Evolutionary conservation across 1,139 yeast species (phyloP), one percentile per base, ranked within the genome.

Genomic region (Trichomonascaceae sp.): DNA sequence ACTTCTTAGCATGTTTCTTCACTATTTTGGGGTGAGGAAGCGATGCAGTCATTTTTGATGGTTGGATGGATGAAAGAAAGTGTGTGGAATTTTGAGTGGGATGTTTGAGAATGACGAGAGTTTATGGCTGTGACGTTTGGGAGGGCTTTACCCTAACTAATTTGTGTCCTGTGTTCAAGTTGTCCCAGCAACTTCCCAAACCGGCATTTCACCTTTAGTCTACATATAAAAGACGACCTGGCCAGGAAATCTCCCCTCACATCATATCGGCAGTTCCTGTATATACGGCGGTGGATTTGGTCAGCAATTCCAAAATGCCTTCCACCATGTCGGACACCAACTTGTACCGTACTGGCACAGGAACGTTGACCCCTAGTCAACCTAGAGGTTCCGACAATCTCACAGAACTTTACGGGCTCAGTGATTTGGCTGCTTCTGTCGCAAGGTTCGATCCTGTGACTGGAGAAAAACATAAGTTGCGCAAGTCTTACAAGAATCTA

Each of bases 1-100:
- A 95, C 85, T 87, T 87, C 77, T 91, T 79, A 53, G 63, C 61
- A 88, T 90, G 95, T 91, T 95, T 95, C 93, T 95, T 95, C 79
- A 93, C 97, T 82, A 95, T 93, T 90, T 89, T 91, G 81, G 97
- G 97, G 85, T 89, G 96, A 74, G 96, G 90, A 77, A 89, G 82
- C 73, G 96, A 83, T 81, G 96, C 89, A 82, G 98, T 96, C 99
- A 93, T 85, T 77, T 73, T 57, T 48, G 49, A 22, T 46, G 43
- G 30, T 19, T 39, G 44, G 48, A n/a, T 47, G 53, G 12, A 22
- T 36, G 15, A 43, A 43, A 30, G 49, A 22, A 45, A 38, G 36
- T 8, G 41, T 3, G 20, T 4, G 46, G 27, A 45, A 41, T 46
- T 17, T 45, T 51, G 50, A 46, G 46, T 32, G 39, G 51, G 50